Evolutionary conservation across 2,329 filamentous ascomycete species (phyloP), one percentile per base, ranked within the genome.

Genomic region (Paraphoma chrysanthemicola): DNA sequence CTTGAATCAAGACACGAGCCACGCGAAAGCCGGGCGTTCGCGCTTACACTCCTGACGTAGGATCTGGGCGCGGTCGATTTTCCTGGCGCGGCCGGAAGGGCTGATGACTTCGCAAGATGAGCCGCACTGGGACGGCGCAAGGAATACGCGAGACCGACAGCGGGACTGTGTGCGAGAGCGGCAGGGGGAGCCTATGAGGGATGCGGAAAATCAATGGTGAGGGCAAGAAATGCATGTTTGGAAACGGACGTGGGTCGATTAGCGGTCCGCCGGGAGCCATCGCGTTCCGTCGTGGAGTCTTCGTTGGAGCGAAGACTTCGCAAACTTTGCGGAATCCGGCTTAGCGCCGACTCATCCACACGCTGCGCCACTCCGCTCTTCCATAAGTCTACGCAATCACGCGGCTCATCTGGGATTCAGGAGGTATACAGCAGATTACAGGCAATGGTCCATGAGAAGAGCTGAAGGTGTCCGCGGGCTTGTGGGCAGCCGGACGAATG

Each of bases 241-340:
- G 42, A 49, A 51, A 51, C 48, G 50, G 44, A 48, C 36, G 29
- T 48, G 59, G 51, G 49, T 41, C 23, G 46, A 56, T 49, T 52
- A 50, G 51, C 45, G 54, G 38, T 57, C 57, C 51, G 46, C 53
- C 64, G 60, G 51, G 31, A 42, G 49, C 44, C 50, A 46, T 55
- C 31, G 53, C 54, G 44, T 42, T 44, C 56, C 52, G 52, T 56
- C 41, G 44, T 41, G 44, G 51, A 33, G 50, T 48, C 44, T 56
- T 38, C 47, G 38, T 53, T 38, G 53, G 39, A 44, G 43, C 23
- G 48, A 54, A 56, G 51, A 62, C 56, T 62, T 70, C 66, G 67
- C 66, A 70, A 70, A 57, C 55, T 60, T 45, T 54, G 52, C 67
- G 55, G 29, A 5, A 57, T 64, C 36, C 16, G 48, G 67, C 38